Percentiles rank a stretch among this genome's conserved stretches.
Conservation (phyloP, 768 basidiomycete species). For the Hygrophoropsis aurantiaca region DNA sequence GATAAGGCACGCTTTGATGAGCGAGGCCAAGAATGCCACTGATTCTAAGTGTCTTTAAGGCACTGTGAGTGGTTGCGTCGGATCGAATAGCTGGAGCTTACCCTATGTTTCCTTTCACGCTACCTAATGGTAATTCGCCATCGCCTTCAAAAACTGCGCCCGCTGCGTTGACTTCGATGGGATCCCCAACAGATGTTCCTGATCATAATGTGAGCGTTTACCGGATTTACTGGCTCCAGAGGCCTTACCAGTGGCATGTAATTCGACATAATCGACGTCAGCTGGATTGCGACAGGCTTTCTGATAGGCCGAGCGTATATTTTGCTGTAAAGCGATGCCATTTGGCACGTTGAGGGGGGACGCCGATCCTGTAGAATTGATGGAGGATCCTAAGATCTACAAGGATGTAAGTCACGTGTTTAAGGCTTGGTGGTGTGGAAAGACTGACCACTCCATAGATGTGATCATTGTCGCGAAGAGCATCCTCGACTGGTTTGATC, state of each 20-base stretch:
- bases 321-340: constrained; percentile 33
- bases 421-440: no score
- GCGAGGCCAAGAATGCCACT: constrained; percentile 43
- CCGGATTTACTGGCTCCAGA: no score
- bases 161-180: constrained; percentile 50
- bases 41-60: constrained; percentile 46
- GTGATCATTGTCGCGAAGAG: constrained; percentile 38
- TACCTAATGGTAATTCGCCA: constrained; percentile 38
- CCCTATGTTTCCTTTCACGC: constrained; percentile 49
- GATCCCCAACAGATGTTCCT: constrained; percentile 47
- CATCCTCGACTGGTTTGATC: constrained; percentile 38
- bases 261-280: constrained; percentile 49
- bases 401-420: not conserved
- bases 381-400: constrained; percentile 40
- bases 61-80: constrained; percentile 39
- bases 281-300: constrained; percentile 28
- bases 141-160: constrained; percentile 38
- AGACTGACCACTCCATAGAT: constrained; percentile 39
- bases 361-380: constrained; percentile 36
- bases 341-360: constrained; percentile 38
- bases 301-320: constrained; percentile 38
- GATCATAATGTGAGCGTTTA: not conserved
- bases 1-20: constrained; percentile 42
- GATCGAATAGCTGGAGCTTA: no score
- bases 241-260: constrained; percentile 50